phyloP scores from a whole-genome alignment of 1,284 basidiomycete genomes.

The Melampsora americana region DNA sequence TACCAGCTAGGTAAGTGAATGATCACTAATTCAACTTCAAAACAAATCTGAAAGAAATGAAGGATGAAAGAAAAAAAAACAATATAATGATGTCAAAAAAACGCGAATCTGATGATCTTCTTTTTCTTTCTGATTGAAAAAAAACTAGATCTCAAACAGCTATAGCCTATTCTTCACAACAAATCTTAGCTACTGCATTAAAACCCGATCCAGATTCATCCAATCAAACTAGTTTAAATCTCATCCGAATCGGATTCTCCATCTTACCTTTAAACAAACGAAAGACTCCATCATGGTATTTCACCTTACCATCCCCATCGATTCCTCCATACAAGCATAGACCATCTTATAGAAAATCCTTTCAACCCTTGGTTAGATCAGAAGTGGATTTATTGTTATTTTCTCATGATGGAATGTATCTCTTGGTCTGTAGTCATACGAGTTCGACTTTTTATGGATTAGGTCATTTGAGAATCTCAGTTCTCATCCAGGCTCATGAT shows the following conservation, averaged over 20 bases:
- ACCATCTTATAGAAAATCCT: neutral
- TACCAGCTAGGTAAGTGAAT: too few species aligned
- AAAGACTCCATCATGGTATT: neutral
- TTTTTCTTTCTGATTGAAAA: neutral
- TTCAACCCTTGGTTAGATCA: neutral
- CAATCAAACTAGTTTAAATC: neutral
- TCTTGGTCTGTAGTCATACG: slow-evolving; percentile 14
- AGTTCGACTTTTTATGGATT: neutral
- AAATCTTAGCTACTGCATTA: slow-evolving; percentile 3
- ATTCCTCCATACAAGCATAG: neutral
- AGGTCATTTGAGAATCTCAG: neutral
- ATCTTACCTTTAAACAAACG: neutral
- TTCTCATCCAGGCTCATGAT: neutral
- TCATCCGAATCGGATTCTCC: neutral
- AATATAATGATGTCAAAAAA: too few species aligned
- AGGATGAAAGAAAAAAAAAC: too few species aligned
- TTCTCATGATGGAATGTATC: slow-evolving; percentile 15
- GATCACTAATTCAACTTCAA: too few species aligned
- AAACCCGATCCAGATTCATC: neutral
- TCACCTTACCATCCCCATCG: neutral
- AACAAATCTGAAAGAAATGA: too few species aligned
- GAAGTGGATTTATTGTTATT: slow-evolving; percentile 2
- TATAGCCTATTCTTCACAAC: slow-evolving; percentile 18
- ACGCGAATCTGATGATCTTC: too few species aligned
- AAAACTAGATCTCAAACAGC: neutral